Conservation (phyloP, 2,329 filamentous ascomycete species). For the Diaporthe sp. region DNA sequence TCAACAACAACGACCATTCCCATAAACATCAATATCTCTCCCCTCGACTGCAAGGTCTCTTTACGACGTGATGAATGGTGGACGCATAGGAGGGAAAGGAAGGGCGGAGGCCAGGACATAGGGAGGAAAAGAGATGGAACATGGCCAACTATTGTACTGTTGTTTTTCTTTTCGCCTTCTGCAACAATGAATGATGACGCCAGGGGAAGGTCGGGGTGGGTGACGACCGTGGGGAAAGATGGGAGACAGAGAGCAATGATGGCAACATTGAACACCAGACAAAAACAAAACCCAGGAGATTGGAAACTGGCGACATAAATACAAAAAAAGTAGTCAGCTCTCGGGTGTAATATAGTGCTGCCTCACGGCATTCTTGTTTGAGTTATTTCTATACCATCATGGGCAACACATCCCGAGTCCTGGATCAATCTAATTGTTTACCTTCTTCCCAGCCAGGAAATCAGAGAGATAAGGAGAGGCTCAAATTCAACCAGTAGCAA, state of each 20-base stretch:
- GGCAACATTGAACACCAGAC: constrained; percentile 28
- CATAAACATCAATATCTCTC: constrained; percentile 7
- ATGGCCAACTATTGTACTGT: constrained; percentile 25
- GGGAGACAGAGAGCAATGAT: constrained; percentile 14
- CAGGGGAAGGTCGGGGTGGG: constrained; percentile 31
- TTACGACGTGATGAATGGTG: constrained; percentile 30
- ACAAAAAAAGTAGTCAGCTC: constrained; percentile 32
- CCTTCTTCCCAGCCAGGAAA: background rate
- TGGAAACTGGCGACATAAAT: constrained; percentile 14
- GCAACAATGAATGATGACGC: constrained; percentile 34
- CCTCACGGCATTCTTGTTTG: constrained; percentile 56
- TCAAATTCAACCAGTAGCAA: background rate
- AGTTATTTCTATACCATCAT: constrained; percentile 9
- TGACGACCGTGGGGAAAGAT: constrained; percentile 2
- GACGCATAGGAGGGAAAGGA: constrained; percentile 15
- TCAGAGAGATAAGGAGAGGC: background rate
- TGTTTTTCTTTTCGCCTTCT: constrained; percentile 26
- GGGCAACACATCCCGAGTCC: background rate
- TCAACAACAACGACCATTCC: background rate
- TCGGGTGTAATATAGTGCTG: constrained; percentile 53
- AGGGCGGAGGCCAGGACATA: background rate
- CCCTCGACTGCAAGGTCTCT: constrained; percentile 15
- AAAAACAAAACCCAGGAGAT: background rate
- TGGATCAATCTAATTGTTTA: background rate
- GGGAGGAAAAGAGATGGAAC: constrained; percentile 13